Conservation (phyloP, 768 basidiomycete genomes). For the Psilocybe sp. region DNA sequence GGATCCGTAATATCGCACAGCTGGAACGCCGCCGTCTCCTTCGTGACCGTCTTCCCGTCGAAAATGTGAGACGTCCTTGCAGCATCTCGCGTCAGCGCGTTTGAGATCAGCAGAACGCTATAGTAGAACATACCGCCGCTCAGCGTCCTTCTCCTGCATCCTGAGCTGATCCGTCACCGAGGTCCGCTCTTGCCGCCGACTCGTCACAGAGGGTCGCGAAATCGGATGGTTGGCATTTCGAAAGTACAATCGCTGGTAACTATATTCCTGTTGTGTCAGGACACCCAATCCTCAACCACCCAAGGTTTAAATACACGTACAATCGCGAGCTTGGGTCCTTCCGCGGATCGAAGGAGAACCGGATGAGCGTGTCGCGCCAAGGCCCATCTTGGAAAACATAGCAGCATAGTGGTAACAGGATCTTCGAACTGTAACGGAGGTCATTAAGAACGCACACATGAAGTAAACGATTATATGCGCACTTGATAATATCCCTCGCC, state of each 20-base stretch:
- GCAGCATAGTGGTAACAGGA: conserved; percentile 73
- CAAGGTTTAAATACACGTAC: conserved; percentile 43
- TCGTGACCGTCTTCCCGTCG: conserved; percentile 76
- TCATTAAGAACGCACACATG: background rate
- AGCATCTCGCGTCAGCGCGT: background rate
- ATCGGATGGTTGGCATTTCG: conserved; percentile 84
- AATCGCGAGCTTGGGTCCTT: conserved; percentile 68
- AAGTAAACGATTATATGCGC: conserved; percentile 17
- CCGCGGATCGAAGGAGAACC: conserved; percentile 88
- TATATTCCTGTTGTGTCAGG: conserved; percentile 27
- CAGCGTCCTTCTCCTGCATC: conserved; percentile 38
- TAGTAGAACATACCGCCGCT: conserved; percentile 38
- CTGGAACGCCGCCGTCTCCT: conserved; percentile 92
- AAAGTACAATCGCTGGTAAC: conserved; percentile 91
- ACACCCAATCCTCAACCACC: background rate
- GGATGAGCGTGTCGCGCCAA: conserved; percentile 86
- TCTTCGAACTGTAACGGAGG: conserved; percentile 61
- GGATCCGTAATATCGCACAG: conserved; percentile 89
- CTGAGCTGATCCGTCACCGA: conserved; percentile 37
- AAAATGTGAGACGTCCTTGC: conserved; percentile 77
- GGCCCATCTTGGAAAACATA: conserved; percentile 95
- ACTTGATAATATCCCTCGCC: conserved; percentile 76
- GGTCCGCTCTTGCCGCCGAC: conserved; percentile 60
- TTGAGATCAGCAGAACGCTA: background rate
- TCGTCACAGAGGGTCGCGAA: conserved; percentile 70